Evolutionary conservation across 768 basidiomycete species (phyloP).

Genomic region (Termitomyces sp.): DNA sequence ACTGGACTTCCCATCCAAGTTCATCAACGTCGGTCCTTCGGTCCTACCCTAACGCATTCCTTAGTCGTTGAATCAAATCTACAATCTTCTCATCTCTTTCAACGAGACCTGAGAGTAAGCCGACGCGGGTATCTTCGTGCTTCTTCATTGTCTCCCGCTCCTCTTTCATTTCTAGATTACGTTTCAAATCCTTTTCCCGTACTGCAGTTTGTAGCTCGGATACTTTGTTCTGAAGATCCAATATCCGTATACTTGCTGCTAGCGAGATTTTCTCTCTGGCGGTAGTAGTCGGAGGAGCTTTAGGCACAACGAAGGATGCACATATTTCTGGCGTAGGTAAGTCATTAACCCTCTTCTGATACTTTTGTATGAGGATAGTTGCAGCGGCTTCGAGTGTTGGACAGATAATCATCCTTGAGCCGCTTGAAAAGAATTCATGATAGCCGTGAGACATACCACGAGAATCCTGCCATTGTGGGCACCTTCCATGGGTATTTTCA

Average conservation of each 20-base stretch:
- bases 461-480: not conserved
- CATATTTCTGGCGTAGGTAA: not conserved
- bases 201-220: not conserved
- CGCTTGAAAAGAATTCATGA: not conserved
- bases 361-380: not conserved
- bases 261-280: not conserved
- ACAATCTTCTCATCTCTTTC: not conserved
- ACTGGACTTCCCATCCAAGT: not conserved
- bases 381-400: not conserved
- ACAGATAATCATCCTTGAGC: not conserved
- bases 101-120: not conserved
- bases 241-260: not conserved
- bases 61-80: not conserved
- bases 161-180: not conserved
- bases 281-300: no score
- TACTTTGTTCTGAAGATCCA: not conserved
- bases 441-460: not conserved
- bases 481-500: not conserved
- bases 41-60: not conserved
- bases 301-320: not conserved
- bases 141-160: not conserved
- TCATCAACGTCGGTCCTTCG: not conserved
- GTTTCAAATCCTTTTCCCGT: not conserved
- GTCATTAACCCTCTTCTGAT: no score
- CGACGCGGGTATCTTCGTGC: not conserved